A percentile compares a stretch with the other conserved stretches of the same genome.
phyloP scores from a whole-genome alignment of 208 protist genomes.

The Leishmania amazonensis region DNA sequence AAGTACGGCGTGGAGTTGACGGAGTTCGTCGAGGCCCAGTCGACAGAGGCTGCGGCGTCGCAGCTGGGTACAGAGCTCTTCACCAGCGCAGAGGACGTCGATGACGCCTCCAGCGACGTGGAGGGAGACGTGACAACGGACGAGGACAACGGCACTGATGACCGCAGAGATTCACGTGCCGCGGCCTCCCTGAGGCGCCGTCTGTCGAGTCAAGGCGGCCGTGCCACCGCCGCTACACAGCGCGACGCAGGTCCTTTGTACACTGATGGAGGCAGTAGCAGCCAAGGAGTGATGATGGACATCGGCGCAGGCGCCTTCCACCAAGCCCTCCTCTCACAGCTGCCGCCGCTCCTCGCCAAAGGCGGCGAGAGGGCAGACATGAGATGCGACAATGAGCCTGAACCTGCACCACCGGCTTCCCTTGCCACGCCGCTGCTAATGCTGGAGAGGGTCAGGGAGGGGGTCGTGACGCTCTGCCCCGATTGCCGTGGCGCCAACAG shows the following conservation, averaged over 20 bases:
- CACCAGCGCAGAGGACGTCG: background rate
- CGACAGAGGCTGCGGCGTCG: background rate
- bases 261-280: conserved; percentile 1
- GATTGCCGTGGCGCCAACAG: background rate
- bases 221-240: background rate
- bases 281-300: background rate
- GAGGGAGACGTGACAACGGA: conserved; percentile 1
- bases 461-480: conserved; percentile 10
- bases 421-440: background rate
- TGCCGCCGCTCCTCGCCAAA: conserved; percentile 13
- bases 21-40: conserved; percentile 5
- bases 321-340: conserved; percentile 42
- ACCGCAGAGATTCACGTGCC: background rate
- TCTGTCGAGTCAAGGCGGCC: background rate
- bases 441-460: conserved; percentile 12
- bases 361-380: background rate
- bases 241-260: background rate
- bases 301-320: conserved; percentile 29
- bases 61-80: conserved; percentile 9
- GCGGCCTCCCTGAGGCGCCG: background rate
- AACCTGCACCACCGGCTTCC: background rate
- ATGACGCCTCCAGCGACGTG: conserved; percentile 18
- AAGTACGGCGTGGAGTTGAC: conserved; percentile 44
- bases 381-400: background rate
- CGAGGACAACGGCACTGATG: background rate